Evolutionary conservation across 768 basidiomycete genomes (phyloP), one percentile per base, ranked within the genome.

Genomic region (Leccinellum rugosiceps): DNA sequence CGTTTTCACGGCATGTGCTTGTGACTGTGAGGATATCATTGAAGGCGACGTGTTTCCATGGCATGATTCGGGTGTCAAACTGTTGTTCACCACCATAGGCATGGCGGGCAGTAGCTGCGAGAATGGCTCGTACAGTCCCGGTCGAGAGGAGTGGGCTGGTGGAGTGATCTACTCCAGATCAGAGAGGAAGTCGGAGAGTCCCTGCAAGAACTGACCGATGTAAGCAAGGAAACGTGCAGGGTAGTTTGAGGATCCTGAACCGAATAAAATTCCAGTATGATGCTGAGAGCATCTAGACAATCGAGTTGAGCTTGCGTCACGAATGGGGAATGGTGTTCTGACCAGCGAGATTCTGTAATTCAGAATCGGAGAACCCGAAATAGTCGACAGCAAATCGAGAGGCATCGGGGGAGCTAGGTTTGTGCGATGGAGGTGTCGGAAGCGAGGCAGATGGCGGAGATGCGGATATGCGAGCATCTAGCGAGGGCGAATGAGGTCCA

Each of bases 361-460:
- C 86, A 31, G 72, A 64, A 57, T 86, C 83, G 53, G 75, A 80
- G 58, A 92, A 80, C 13, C 79, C 78, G 65, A 87, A 88, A 65
- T 84, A 77, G 60, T 88, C 85, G 45, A 90, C 74, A 9, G 82
- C 86, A 65, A 84, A 83, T 57, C 88, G 80, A 41, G 83, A 80
- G 19, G 83, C 82, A 65, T 88, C 86, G 50, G 88, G 87, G 35
- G 86, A 88, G 35, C 83, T 77, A 17, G 87, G 82, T 62, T 90
- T 86, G 64, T 90, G 83, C 23, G 88, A 85, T 23, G 90, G 90
- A 32, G 90, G 90, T 6, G 89, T 92, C 50, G 88, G 90, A 60
- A 92, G 78, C 21, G 88, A 89, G 46, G 87, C 80, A 15, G 88
- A 85, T 23, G 90, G 87, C 3, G 88, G 81, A 38, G 86, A 79